These are phyloP conservation scores for Lactuca sativa DNA, from an alignment of 129 eudicot species.

Conservation along the genomic window DNA sequence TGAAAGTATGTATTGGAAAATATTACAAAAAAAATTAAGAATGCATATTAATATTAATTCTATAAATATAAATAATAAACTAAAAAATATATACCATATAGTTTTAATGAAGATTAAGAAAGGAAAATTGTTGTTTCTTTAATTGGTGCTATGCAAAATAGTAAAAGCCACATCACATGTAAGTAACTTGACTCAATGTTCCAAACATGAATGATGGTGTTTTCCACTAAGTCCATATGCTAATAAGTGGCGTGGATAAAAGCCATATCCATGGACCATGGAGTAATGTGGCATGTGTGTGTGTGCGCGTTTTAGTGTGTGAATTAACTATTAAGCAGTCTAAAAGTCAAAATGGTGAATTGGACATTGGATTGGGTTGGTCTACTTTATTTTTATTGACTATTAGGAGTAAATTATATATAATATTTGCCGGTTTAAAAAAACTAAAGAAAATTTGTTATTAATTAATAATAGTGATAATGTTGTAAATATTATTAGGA, in stretches of 20 bases:
- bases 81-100: too few species aligned
- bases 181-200: not conserved
- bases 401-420: too few species aligned
- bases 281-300: not conserved
- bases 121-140: not conserved
- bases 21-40: too few species aligned
- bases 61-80: not conserved
- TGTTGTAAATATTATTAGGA: too few species aligned
- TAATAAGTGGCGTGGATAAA: conserved; percentile 10
- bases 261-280: conserved; percentile 12
- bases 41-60: too few species aligned
- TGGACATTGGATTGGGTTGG: conserved; percentile 11
- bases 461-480: too few species aligned
- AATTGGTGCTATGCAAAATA: not conserved
- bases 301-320: not conserved
- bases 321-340: not conserved
- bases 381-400: conserved; percentile 18
- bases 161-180: conserved; percentile 8
- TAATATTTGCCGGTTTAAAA: too few species aligned
- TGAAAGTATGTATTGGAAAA: too few species aligned
- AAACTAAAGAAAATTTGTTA: too few species aligned
- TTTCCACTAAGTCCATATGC: conserved; percentile 22
- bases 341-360: conserved; percentile 20
- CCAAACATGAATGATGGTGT: conserved; percentile 15
- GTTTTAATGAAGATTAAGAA: not conserved